Evolutionary conservation across 805 yeast genomes (phyloP).

Genomic region (Candida tallmaniae): DNA sequence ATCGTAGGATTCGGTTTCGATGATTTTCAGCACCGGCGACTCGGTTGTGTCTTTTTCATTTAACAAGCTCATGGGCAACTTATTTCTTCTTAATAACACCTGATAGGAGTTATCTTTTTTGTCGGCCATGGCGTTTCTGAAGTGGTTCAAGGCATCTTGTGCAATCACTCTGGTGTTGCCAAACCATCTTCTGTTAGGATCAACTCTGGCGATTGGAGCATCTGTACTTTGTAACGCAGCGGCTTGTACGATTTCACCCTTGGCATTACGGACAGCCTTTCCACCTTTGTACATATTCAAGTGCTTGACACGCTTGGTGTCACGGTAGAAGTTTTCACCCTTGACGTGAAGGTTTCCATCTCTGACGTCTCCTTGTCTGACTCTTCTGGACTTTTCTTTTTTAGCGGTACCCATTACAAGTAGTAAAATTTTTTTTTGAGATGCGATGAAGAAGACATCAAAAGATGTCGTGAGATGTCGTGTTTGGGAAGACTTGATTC

Average conservation of each 20-base stretch:
- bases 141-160: conserved; percentile 91
- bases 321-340: conserved; percentile 95
- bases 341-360: conserved; percentile 91
- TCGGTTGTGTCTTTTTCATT: conserved; percentile 80
- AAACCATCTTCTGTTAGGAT: conserved; percentile 96
- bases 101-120: conserved; percentile 79
- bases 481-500: neutral
- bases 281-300: conserved; percentile 93
- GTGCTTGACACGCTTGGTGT: conserved; percentile 87
- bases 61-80: conserved; percentile 89
- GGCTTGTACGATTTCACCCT: conserved; percentile 82
- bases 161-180: conserved; percentile 97
- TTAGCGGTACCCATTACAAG: conserved; percentile 86
- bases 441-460: conserved; percentile 4
- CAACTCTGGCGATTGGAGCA: conserved; percentile 87
- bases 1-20: conserved; percentile 83
- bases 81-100: conserved; percentile 81
- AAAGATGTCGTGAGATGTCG: conserved; percentile 4
- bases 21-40: conserved; percentile 71
- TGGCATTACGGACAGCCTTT: conserved; percentile 76
- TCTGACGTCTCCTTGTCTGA: conserved; percentile 72
- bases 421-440: conserved; percentile 5
- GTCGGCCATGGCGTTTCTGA: conserved; percentile 90
- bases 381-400: conserved; percentile 85
- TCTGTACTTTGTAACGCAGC: conserved; percentile 86